These are phyloP conservation scores for Rubus parviflorus DNA, from an alignment of 306 rosid genomes.

Conservation along the genomic window DNA sequence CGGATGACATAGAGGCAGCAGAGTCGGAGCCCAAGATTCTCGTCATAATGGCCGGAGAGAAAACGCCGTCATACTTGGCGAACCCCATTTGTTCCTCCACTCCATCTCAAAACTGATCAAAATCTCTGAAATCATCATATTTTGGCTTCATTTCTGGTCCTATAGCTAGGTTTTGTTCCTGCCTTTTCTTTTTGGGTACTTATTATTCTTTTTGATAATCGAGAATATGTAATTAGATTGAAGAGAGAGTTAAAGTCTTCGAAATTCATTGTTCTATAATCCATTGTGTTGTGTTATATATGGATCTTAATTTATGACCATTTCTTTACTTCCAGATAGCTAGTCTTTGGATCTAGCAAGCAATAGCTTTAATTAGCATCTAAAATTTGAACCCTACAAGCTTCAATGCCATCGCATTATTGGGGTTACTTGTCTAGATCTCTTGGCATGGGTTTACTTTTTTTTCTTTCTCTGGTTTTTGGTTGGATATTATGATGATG, in stretches of 20 bases:
- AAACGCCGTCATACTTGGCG: conserved; percentile 70
- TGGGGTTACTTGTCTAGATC: neutral
- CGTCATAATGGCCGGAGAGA: conserved; percentile 84
- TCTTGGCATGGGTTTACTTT: neutral
- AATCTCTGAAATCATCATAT: neutral
- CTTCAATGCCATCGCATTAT: neutral
- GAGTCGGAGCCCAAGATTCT: conserved; percentile 48
- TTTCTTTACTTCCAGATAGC: too few species aligned
- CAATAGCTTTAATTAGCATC: too few species aligned
- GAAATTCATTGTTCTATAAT: neutral
- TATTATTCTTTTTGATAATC: neutral
- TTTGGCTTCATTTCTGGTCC: neutral
- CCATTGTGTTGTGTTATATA: neutral
- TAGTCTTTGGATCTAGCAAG: neutral
- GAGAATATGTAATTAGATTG: neutral
- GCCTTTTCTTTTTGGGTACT: neutral
- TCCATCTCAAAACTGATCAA: conserved; percentile 9
- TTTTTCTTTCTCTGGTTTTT: neutral
- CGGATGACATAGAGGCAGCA: conserved; percentile 8
- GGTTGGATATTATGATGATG: neutral
- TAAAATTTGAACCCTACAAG: neutral
- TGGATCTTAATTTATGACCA: neutral
- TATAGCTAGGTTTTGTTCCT: neutral
- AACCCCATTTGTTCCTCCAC: conserved; percentile 36
- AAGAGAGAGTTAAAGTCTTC: neutral